These are phyloP conservation scores for Diospyros kaki DNA, from an alignment of 148 eudicot genomes.

Conservation along the genomic window DNA sequence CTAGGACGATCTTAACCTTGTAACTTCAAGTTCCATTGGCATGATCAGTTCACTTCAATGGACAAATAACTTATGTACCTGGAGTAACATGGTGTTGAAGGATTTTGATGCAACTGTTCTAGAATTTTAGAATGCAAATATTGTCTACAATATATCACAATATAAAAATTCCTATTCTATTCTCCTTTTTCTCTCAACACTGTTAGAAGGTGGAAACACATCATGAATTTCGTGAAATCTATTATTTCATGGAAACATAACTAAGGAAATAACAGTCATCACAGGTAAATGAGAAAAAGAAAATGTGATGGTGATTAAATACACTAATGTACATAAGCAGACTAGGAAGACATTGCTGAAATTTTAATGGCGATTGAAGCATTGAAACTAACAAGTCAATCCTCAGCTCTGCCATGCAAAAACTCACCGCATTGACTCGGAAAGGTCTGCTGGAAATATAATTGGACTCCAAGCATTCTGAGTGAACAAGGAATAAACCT, in stretches of 20 bases:
- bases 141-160: not conserved
- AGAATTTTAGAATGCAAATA: not conserved
- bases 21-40: not conserved
- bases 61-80: not conserved
- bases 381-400: conserved; percentile 16
- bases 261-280: not conserved
- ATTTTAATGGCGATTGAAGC: conserved; percentile 13
- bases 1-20: not conserved
- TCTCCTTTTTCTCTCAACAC: not conserved
- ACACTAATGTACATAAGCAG: not conserved
- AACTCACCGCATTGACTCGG: conserved; percentile 90
- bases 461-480: conserved; percentile 90
- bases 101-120: not conserved
- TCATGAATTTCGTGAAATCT: not conserved
- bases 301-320: not conserved
- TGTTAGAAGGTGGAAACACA: not conserved
- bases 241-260: not conserved
- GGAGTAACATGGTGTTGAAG: not conserved
- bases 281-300: too few relatives aligned
- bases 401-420: not conserved
- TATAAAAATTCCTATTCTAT: not conserved
- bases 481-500: conserved; percentile 93
- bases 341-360: conserved; percentile 1
- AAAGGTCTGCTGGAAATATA: conserved; percentile 96
- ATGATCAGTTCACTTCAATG: not conserved